Evolutionary conservation across 106 monocot species (phyloP).

Genomic region (Amphibolis antarctica): DNA sequence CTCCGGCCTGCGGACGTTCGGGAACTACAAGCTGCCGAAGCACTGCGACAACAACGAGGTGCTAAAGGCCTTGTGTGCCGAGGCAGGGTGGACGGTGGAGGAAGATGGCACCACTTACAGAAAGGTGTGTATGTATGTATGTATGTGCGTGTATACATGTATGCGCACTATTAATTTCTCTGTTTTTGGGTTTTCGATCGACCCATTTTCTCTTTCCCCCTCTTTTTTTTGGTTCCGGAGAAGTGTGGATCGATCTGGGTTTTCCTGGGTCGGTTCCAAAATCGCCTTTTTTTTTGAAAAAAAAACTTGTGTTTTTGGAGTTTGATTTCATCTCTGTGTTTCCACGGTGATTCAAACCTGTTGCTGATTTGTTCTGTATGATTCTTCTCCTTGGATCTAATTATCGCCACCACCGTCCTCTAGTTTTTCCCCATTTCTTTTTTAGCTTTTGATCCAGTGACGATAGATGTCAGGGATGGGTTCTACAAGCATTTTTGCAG

Average conservation of each 20-base stretch:
- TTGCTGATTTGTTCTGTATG: too few species aligned
- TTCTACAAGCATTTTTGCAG: too few species aligned
- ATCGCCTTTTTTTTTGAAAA: not conserved
- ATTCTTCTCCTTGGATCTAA: too few species aligned
- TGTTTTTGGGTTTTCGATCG: not conserved
- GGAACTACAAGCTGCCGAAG: constrained; percentile 10
- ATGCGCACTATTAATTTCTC: too few species aligned
- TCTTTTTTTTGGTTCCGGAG: not conserved
- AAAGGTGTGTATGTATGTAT: not conserved
- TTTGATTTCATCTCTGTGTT: too few species aligned
- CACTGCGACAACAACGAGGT: constrained; percentile 16
- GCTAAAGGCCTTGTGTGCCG: constrained; percentile 8
- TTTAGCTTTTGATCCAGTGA: too few species aligned
- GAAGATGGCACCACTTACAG: constrained; percentile 11
- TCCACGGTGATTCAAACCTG: too few species aligned
- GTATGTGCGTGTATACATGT: too few species aligned
- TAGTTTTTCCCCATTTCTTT: too few species aligned
- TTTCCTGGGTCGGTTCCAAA: not conserved
- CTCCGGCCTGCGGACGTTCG: constrained; percentile 4
- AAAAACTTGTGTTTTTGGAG: not conserved
- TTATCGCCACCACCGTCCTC: too few species aligned
- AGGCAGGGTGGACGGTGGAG: constrained; percentile 8
- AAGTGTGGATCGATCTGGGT: not conserved
- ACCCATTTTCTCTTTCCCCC: not conserved
- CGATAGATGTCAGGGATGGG: too few species aligned